These are phyloP conservation scores for Fonsecaea nubica DNA, from an alignment of 2,329 filamentous ascomycete genomes.

Conservation along the genomic window DNA sequence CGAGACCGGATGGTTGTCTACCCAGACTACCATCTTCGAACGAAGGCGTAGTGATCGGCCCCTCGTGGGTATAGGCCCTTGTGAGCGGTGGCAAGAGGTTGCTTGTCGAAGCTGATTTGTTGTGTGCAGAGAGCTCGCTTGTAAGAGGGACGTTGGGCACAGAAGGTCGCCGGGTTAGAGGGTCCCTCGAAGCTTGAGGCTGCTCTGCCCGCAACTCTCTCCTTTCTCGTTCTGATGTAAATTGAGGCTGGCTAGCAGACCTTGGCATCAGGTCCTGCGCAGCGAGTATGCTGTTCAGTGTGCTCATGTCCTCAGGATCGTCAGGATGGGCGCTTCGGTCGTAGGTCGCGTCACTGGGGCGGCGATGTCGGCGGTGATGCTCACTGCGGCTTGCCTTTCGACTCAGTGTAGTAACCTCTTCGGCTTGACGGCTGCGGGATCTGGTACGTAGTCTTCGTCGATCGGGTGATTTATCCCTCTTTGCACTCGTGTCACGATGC, in stretches of 20 bases:
- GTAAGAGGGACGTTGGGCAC: slow-evolving; percentile 82
- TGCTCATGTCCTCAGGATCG: slow-evolving; percentile 24
- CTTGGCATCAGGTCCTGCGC: slow-evolving; percentile 16
- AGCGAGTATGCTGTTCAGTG: not conserved
- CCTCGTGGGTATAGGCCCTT: slow-evolving; percentile 53
- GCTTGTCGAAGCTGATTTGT: slow-evolving; percentile 48
- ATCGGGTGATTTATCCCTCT: slow-evolving; percentile 56
- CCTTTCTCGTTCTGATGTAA: slow-evolving; percentile 69
- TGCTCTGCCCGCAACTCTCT: slow-evolving; percentile 81
- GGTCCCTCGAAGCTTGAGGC: slow-evolving; percentile 85
- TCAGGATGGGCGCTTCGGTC: slow-evolving; percentile 31
- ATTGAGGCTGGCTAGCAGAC: slow-evolving; percentile 32
- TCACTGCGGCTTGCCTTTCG: slow-evolving; percentile 31
- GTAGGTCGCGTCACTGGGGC: slow-evolving; percentile 28
- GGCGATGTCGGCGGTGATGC: slow-evolving; percentile 25
- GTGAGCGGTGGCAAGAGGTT: slow-evolving; percentile 42
- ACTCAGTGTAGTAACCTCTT: slow-evolving; percentile 35
- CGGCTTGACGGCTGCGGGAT: slow-evolving; percentile 47
- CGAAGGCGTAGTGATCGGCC: slow-evolving; percentile 47
- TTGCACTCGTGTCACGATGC: slow-evolving; percentile 53
- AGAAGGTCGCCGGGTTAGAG: slow-evolving; percentile 78
- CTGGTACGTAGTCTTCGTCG: slow-evolving; percentile 45
- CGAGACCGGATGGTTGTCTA: slow-evolving; percentile 16
- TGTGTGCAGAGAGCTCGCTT: slow-evolving; percentile 52
- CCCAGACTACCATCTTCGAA: slow-evolving; percentile 64